A percentile compares a stretch with the other conserved stretches of the same genome.
These are phyloP conservation scores for Xylaria castorea DNA, from an alignment of 495 filamentous ascomycete species.

Conservation along the genomic window DNA sequence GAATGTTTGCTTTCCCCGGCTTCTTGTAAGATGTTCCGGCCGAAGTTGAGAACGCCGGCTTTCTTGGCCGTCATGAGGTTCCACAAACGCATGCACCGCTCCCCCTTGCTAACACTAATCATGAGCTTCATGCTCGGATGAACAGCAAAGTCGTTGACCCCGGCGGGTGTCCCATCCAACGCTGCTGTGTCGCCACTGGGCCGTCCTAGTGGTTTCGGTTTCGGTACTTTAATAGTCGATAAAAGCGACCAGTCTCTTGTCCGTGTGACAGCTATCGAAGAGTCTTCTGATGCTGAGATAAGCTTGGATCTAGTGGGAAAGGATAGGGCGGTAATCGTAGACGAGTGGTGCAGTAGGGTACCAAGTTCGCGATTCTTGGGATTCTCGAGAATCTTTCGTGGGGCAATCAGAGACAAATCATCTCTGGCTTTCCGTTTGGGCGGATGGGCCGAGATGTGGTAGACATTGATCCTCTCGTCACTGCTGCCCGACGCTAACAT, in stretches of 20 bases:
- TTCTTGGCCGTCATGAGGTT: slow-evolving; percentile 97
- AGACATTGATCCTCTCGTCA: slow-evolving; percentile 94
- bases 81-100: slow-evolving; percentile 92
- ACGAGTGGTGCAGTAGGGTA: slow-evolving; percentile 82
- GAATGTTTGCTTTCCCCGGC: slow-evolving; percentile 78
- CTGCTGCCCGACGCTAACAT: slow-evolving; percentile 88
- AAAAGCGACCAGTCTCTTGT: slow-evolving; percentile 89
- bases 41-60: slow-evolving; percentile 87
- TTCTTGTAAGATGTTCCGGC: slow-evolving; percentile 66
- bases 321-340: slow-evolving; percentile 74
- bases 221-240: slow-evolving; percentile 88
- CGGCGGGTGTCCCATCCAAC: slow-evolving; percentile 81
- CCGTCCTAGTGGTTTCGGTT: slow-evolving; percentile 79
- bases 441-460: slow-evolving; percentile 79
- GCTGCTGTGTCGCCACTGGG: slow-evolving; percentile 91
- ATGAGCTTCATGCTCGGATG: slow-evolving; percentile 97
- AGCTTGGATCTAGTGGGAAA: slow-evolving; percentile 92
- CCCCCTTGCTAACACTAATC: slow-evolving; percentile 86
- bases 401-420: slow-evolving; percentile 64
- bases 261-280: slow-evolving; percentile 82
- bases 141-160: slow-evolving; percentile 92
- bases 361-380: slow-evolving; percentile 87
- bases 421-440: slow-evolving; percentile 57
- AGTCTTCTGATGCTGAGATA: slow-evolving; percentile 83
- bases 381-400: slow-evolving; percentile 78